Percentiles rank a stretch among this genome's conserved stretches.
phyloP scores from a whole-genome alignment of 768 basidiomycete species.

The Myochromella boudieri region DNA sequence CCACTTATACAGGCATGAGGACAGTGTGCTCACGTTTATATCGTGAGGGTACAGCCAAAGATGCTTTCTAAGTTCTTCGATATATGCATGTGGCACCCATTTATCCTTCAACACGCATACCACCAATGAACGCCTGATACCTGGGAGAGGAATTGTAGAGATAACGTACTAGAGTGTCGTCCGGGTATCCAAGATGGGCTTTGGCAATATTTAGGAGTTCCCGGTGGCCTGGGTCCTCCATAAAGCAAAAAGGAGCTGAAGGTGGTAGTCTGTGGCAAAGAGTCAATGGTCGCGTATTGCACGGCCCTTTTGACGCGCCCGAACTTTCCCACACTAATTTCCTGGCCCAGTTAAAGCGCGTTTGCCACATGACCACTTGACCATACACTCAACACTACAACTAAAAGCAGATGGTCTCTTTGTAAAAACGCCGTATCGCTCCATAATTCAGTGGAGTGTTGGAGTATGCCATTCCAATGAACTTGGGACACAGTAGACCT shows the following conservation, averaged over 20 bases:
- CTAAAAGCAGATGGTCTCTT: too few species aligned
- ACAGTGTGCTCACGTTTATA: constrained; percentile 26
- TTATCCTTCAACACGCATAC: not conserved
- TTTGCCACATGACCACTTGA: too few species aligned
- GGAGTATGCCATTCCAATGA: too few species aligned
- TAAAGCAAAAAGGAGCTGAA: constrained; percentile 2
- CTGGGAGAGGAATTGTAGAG: not conserved
- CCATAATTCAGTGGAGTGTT: too few species aligned
- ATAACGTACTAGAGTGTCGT: constrained; percentile 9
- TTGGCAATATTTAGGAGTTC: constrained; percentile 10
- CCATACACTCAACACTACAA: too few species aligned
- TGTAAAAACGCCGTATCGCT: too few species aligned
- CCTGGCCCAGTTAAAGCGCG: too few species aligned
- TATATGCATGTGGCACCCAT: constrained; percentile 32
- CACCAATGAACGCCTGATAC: not conserved
- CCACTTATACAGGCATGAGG: too few species aligned
- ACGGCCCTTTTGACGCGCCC: constrained; percentile 13
- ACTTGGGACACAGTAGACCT: not conserved
- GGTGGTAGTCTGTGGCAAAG: not conserved
- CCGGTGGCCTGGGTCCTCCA: constrained; percentile 3
- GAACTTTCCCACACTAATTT: constrained; percentile 16
- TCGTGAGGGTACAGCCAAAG: constrained; percentile 30
- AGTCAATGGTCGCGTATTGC: constrained; percentile 1
- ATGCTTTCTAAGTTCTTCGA: constrained; percentile 35
- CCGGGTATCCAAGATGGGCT: constrained; percentile 11